Base-by-base conservation (phyloP, 345 rosid genomes). In the Trapa bicornis region DNA sequence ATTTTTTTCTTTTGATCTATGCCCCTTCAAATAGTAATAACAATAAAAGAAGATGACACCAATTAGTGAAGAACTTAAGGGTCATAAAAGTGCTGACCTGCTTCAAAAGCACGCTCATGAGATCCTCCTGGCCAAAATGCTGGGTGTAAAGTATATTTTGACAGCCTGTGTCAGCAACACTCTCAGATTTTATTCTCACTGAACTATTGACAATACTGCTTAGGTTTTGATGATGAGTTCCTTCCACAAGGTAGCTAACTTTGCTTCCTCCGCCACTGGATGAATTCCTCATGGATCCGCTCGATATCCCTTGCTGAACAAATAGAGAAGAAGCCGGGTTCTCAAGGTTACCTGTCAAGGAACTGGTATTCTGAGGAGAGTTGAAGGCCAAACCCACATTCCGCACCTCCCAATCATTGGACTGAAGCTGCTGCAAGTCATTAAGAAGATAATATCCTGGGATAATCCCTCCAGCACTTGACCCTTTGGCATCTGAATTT, bases 81-180 rank as follows among this genome's bases (percentile, higher is more conserved):
- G 37, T 58, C 38, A 33, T 11, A 52, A 66, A 56, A 50, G 68
- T 68, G 53, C 81, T 16, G 65, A 88, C 99, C 87, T 87, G 96
- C 76, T 84, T 86, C 75, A 89, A 85, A 74, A 94, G 81, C 36
- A 84, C 89, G 54, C 83, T 86, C 96, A 87, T 87, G 78, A 94
- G 96, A 81, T 89, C 97, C 45, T 89, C 99, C 77, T 91, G 89
- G 72, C 78, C 80, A 50, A 79, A 86, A 64, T 80, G 89, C 22
- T 87, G 91, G 1, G 78, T 70, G 67, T 83, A 87, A 71, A 84
- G 72, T 68, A 77, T 37, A 33, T 81, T 65, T 36, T 70, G 81
- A 66, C 61, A 53, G 76, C 72, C 50, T 5, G 84, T 43, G 69
- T 86, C 96, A 22, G 81, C 68, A 61, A 85, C 67, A 62, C 76